These are phyloP conservation scores for Saturnispora mendoncae DNA, from an alignment of 805 yeast genomes.

Conservation along the genomic window DNA sequence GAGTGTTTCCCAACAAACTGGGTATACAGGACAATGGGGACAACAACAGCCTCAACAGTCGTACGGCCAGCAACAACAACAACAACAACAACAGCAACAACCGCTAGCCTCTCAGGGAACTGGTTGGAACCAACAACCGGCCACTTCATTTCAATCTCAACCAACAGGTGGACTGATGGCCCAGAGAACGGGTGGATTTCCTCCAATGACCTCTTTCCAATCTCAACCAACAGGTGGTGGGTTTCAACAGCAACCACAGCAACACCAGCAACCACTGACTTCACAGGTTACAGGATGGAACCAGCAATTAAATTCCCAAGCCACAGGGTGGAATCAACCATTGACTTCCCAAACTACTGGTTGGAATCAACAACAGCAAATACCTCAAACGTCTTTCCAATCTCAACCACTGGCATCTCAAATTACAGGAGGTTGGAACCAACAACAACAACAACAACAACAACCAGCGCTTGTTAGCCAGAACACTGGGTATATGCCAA, in stretches of 20 bases:
- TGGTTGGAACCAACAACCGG: constrained; percentile 28
- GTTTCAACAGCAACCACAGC: constrained; percentile 17
- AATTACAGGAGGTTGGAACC: constrained; percentile 37
- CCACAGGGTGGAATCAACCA: constrained; percentile 31
- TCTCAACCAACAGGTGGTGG: constrained; percentile 20
- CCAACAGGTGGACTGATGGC: constrained; percentile 13
- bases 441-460: constrained; percentile 27
- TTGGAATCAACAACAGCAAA: constrained; percentile 20
- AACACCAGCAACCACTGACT: constrained; percentile 20
- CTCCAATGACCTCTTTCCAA: constrained; percentile 10
- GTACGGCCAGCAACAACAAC: constrained; percentile 12
- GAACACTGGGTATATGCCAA: constrained; percentile 25
- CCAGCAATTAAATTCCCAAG: constrained; percentile 13
- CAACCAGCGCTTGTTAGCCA: constrained; percentile 14
- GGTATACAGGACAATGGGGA: not conserved
- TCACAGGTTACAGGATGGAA: constrained; percentile 35
- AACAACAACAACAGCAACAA: constrained; percentile 10
- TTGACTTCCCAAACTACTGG: constrained; percentile 34
- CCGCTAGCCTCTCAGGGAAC: constrained; percentile 30
- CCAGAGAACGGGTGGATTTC: constrained; percentile 13
- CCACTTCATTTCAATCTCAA: constrained; percentile 23
- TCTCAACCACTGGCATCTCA: constrained; percentile 28
- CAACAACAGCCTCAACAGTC: constrained; percentile 26
- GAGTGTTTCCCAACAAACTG: constrained; percentile 13
- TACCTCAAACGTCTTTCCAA: constrained; percentile 15